Evolutionary conservation across 2,329 filamentous ascomycete genomes (phyloP).

Genomic region (Xylariaceae sp.): DNA sequence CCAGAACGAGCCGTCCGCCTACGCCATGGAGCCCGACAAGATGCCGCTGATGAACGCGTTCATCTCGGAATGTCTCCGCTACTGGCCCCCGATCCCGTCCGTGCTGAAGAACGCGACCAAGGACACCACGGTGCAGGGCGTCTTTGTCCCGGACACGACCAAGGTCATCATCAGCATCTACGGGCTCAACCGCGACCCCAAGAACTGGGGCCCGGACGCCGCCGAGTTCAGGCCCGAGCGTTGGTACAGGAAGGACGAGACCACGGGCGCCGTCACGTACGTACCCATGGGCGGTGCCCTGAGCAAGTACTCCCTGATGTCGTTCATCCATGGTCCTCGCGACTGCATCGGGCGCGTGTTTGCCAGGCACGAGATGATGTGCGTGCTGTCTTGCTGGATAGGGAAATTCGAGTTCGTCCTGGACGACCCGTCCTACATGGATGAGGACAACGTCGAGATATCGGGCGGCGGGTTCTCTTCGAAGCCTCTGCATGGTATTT

Average conservation of each 20-base stretch:
- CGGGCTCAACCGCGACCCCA: constrained; percentile 57
- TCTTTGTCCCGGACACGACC: constrained; percentile 56
- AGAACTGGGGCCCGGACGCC: constrained; percentile 59
- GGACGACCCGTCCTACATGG: constrained; percentile 5
- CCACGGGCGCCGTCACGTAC: constrained; percentile 1
- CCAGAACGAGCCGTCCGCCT: constrained; percentile 1
- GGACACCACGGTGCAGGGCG: constrained; percentile 42
- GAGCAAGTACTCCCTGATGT: constrained; percentile 52
- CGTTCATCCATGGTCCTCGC: constrained; percentile 50
- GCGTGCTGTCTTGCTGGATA: constrained; percentile 43
- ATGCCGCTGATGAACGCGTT: constrained; percentile 15
- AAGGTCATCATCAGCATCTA: constrained; percentile 59
- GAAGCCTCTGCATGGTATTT: constrained; percentile 10
- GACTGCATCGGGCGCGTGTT: constrained; percentile 59
- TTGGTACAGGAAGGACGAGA: constrained; percentile 37
- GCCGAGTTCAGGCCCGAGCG: constrained; percentile 58
- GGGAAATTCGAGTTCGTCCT: constrained; percentile 14
- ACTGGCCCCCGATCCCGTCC: constrained; percentile 15
- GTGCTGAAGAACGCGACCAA: constrained; percentile 10
- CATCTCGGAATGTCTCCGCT: constrained; percentile 11
- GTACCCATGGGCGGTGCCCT: constrained; percentile 35
- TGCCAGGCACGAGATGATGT: constrained; percentile 61
- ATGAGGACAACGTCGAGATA: constrained; percentile 11
- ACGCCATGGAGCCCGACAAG: constrained; percentile 7
- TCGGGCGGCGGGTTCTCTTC: constrained; percentile 11